Conservation (phyloP, 2,329 filamentous ascomycete species). For the Coniella lustricola region DNA sequence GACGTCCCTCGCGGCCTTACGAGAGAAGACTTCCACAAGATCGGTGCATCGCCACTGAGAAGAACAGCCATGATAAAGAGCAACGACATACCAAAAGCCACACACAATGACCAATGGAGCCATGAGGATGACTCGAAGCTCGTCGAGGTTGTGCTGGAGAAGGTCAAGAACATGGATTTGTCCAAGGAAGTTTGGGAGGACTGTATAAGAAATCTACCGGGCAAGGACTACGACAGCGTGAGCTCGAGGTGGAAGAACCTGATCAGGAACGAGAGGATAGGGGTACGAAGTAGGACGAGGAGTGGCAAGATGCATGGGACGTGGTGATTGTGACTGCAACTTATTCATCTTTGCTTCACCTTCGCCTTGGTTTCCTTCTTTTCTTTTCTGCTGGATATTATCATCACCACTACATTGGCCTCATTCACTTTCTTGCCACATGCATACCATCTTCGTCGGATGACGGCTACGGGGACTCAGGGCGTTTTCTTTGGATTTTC, state of each 20-base stretch:
- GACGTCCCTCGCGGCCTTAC: conserved; percentile 53
- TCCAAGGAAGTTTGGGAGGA: conserved; percentile 61
- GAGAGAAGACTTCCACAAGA: conserved; percentile 49
- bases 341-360: background rate
- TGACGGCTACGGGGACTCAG: background rate
- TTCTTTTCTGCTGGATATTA: background rate
- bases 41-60: conserved; percentile 21
- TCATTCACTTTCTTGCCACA: background rate
- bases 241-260: conserved; percentile 57
- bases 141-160: conserved; percentile 61
- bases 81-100: conserved; percentile 13
- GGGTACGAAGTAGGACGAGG: conserved; percentile 42
- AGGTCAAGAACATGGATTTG: conserved; percentile 44
- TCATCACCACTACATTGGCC: background rate
- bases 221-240: conserved; percentile 51
- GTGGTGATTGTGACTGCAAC: conserved; percentile 38
- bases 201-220: conserved; percentile 52
- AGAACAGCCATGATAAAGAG: conserved; percentile 35
- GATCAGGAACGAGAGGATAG: conserved; percentile 51
- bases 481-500: background rate
- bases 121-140: conserved; percentile 57
- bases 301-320: conserved; percentile 45
- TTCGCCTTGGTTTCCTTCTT: background rate
- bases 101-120: conserved; percentile 47
- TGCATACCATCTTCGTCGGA: background rate